A percentile compares a stretch with the other conserved stretches of the same genome.
These are phyloP conservation scores for Diutina siamensis DNA, from an alignment of 1,139 yeast species.

Conservation along the genomic window DNA sequence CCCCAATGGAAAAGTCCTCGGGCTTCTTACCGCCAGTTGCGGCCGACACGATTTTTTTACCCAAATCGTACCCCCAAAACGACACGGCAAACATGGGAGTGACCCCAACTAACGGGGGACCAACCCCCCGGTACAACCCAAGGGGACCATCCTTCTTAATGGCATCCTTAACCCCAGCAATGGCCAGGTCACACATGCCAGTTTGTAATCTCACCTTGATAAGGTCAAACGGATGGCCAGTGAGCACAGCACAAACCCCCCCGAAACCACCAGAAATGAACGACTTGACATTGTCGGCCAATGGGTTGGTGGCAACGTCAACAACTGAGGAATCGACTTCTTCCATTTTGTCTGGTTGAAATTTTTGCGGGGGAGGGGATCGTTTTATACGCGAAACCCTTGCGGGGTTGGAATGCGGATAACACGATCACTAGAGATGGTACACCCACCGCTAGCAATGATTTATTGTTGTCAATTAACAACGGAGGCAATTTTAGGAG, in stretches of 20 bases:
- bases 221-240: constrained; percentile 94
- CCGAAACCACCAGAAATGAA: constrained; percentile 80
- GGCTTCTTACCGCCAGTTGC: constrained; percentile 25
- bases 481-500: no score
- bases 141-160: constrained; percentile 58
- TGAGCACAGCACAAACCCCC: constrained; percentile 64
- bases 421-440: background rate
- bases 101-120: constrained; percentile 86
- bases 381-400: background rate
- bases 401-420: background rate
- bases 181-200: constrained; percentile 48
- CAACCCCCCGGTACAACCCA: constrained; percentile 80
- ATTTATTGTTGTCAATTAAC: no score
- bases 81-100: constrained; percentile 98
- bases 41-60: constrained; percentile 58
- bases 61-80: constrained; percentile 96
- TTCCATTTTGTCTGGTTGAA: constrained; percentile 18
- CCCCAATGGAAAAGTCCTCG: constrained; percentile 44
- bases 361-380: background rate
- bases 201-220: constrained; percentile 87
- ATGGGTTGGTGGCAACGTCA: constrained; percentile 12
- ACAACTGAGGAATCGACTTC: constrained; percentile 28
- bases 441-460: no score
- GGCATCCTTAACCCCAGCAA: constrained; percentile 59
- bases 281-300: constrained; percentile 53